Percentiles rank a stretch among this genome's conserved stretches.
These are phyloP conservation scores for Pythium pectinolyticum DNA, from an alignment of 352 stramenopile species.

Conservation along the genomic window DNA sequence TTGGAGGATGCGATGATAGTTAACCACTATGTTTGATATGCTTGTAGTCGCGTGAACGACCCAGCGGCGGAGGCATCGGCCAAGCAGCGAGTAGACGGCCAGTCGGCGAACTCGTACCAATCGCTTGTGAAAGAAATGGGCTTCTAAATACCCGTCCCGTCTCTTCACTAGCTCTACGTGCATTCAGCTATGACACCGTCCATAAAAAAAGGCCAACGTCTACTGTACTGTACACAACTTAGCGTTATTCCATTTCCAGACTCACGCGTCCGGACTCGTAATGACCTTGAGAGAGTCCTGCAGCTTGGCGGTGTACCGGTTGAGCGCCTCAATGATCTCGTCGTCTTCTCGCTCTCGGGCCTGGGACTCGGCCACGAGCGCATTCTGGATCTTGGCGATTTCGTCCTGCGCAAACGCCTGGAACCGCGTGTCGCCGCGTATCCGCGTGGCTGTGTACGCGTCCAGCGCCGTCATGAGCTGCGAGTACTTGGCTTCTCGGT, in stretches of 20 bases:
- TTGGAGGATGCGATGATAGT: neutral
- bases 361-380: constrained; percentile 67
- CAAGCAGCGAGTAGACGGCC: neutral
- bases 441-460: constrained; percentile 64
- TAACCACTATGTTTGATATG: neutral
- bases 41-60: constrained; percentile 13
- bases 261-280: constrained; percentile 75
- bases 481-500: constrained; percentile 69
- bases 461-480: constrained; percentile 73
- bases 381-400: constrained; percentile 78
- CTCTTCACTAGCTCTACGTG: neutral
- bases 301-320: constrained; percentile 92
- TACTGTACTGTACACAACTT: too few species aligned
- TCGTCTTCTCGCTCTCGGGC: constrained; percentile 90
- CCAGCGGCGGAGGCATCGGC: neutral
- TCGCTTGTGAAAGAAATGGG: constrained; percentile 75
- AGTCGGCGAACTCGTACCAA: constrained; percentile 42
- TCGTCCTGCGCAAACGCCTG: constrained; percentile 68
- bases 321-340: constrained; percentile 92
- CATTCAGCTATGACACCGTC: neutral
- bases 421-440: constrained; percentile 78
- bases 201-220: too few species aligned
- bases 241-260: too few species aligned
- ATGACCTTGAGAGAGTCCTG: constrained; percentile 93
- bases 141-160: too few species aligned